Conservation (phyloP, 1,284 basidiomycete species). For the Ustilago curta region DNA sequence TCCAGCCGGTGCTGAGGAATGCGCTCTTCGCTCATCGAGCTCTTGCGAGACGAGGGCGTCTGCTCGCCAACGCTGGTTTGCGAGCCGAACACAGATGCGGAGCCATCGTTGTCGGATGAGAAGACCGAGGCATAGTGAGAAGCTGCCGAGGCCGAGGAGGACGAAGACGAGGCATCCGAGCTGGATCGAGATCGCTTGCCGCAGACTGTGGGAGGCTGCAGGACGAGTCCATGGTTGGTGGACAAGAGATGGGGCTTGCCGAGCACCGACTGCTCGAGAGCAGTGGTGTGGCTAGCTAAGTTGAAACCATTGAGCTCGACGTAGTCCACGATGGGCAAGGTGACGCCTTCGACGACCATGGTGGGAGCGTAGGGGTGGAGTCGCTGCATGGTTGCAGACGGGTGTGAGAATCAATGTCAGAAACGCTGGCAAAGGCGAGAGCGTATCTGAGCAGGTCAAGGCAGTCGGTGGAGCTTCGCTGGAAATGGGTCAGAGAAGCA, state of each 20-base stretch:
- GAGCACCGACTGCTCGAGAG: conserved; percentile 50
- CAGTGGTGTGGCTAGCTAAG: conserved; percentile 46
- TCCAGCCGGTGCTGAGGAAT: conserved; percentile 25
- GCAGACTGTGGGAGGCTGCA: conserved; percentile 24
- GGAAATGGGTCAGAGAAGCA: conserved; percentile 12
- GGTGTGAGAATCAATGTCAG: conserved; percentile 1
- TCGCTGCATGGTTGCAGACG: conserved; percentile 29
- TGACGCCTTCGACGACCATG: conserved; percentile 26
- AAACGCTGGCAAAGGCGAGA: conserved; percentile 19
- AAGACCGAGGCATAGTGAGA: conserved; percentile 52
- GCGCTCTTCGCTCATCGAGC: conserved; percentile 25
- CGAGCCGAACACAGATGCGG: conserved; percentile 31
- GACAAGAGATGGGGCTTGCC: conserved; percentile 38
- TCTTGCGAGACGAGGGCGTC: conserved; percentile 42
- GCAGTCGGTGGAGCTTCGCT: conserved; percentile 21
- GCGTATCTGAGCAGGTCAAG: conserved; percentile 19
- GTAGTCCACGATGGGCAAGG: conserved; percentile 24
- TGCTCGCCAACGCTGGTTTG: conserved; percentile 41
- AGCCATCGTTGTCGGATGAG: conserved; percentile 32
- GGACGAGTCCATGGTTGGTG: conserved; percentile 3
- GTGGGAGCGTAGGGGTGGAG: conserved; percentile 18
- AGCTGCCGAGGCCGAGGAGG: conserved; percentile 36
- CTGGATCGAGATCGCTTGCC: conserved; percentile 52
- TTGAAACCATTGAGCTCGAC: conserved; percentile 49
- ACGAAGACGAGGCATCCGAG: conserved; percentile 42